phyloP scores from a whole-genome alignment of 2,329 filamentous ascomycete genomes.

The Penicillium sp. region DNA sequence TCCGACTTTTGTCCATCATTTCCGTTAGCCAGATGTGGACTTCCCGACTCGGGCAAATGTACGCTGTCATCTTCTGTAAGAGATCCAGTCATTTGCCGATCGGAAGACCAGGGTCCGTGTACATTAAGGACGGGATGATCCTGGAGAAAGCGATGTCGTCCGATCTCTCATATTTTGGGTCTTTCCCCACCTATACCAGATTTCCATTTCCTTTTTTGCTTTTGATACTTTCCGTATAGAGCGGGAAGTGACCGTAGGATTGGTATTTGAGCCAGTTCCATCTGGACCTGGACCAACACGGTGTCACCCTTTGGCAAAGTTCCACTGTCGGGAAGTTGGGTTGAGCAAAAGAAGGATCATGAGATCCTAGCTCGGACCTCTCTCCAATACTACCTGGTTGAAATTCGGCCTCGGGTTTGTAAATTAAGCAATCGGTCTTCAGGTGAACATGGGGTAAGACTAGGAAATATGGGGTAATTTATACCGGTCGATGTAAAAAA shows the following conservation, averaged over 20 bases:
- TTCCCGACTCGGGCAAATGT: conserved; percentile 20
- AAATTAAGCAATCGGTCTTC: neutral
- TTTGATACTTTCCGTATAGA: neutral
- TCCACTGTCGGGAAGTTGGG: conserved; percentile 1
- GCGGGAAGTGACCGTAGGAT: conserved; percentile 12
- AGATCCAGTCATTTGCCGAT: conserved; percentile 18
- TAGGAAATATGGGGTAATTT: neutral
- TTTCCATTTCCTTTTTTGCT: neutral
- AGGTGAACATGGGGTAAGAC: neutral
- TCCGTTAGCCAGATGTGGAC: conserved; percentile 20
- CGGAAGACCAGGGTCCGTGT: conserved; percentile 4
- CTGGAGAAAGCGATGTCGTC: neutral
- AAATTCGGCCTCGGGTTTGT: neutral
- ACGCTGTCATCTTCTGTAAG: conserved; percentile 12
- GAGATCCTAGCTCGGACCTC: neutral
- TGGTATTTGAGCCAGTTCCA: conserved; percentile 7
- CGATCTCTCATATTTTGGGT: neutral
- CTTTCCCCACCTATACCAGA: neutral
- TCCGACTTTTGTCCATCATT: conserved; percentile 3
- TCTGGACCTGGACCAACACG: conserved; percentile 2
- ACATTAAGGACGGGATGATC: conserved; percentile 6
- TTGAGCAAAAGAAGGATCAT: neutral
- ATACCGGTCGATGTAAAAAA: neutral
- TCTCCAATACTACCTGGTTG: neutral
- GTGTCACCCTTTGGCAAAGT: neutral